Conservation (phyloP, 257 asterid species). For the Solanum ossicruentum region DNA sequence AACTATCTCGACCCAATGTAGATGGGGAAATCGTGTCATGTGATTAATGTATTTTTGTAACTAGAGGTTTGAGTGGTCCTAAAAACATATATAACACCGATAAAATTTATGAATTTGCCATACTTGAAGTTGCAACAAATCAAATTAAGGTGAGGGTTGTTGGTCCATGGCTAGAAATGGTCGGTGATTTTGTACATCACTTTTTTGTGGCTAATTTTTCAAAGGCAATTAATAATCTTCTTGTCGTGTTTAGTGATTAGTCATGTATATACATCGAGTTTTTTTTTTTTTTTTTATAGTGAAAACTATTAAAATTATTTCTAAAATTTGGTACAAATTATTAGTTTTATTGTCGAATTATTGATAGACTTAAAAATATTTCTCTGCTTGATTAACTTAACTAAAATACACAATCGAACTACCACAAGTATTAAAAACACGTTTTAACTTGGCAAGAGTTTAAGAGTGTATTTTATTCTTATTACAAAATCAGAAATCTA, state of each 20-base stretch:
- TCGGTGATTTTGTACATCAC: background rate
- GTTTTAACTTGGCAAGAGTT: no score
- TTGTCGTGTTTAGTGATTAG: background rate
- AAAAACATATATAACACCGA: background rate
- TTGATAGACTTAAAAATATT: no score
- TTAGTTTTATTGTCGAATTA: no score
- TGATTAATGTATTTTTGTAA: background rate
- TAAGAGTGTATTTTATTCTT: no score
- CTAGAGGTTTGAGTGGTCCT: background rate
- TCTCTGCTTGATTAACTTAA: no score
- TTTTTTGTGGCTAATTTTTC: background rate
- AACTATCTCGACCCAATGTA: background rate
- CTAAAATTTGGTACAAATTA: no score
- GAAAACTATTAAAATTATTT: no score
- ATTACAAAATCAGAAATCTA: no score
- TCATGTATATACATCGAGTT: background rate
- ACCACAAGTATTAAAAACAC: no score
- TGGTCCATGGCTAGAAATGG: background rate
- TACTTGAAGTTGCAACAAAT: background rate
- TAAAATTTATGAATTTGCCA: background rate
- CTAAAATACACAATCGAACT: no score
- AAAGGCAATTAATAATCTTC: background rate
- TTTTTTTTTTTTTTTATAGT: background rate
- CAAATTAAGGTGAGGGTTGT: background rate
- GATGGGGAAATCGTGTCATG: background rate